phyloP scores from a whole-genome alignment of 352 stramenopile species.

The Peronosclerospora sorghi region DNA sequence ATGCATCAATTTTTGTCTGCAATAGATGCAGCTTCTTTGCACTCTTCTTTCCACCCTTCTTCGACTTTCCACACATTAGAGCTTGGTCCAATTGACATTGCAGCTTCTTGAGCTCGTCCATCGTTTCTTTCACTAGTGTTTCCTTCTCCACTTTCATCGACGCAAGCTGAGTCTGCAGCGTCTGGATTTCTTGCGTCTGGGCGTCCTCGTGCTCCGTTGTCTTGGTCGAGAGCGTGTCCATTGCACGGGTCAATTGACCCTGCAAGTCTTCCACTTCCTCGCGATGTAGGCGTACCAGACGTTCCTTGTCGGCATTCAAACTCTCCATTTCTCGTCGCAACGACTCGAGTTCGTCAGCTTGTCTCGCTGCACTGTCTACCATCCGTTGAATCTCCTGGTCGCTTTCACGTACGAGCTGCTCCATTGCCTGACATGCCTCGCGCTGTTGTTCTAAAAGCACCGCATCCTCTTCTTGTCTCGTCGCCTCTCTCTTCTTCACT shows the following conservation, averaged over 20 bases:
- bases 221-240: slow-evolving; percentile 7
- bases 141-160: slow-evolving; percentile 4
- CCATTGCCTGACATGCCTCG: slow-evolving; percentile 33
- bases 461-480: slow-evolving; percentile 29
- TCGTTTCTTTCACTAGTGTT: slow-evolving; percentile 1
- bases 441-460: slow-evolving; percentile 28
- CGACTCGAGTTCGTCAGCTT: slow-evolving; percentile 23
- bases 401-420: slow-evolving; percentile 26
- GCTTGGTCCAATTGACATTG: slow-evolving; percentile 14
- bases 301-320: slow-evolving; percentile 14
- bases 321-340: slow-evolving; percentile 17
- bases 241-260: slow-evolving; percentile 16
- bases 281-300: slow-evolving; percentile 7
- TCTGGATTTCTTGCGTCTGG: slow-evolving; percentile 8
- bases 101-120: slow-evolving; percentile 11
- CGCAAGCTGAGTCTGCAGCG: slow-evolving; percentile 8
- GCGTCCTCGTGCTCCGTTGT: background rate
- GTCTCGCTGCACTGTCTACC: slow-evolving; percentile 15
- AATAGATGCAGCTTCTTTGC: slow-evolving; percentile 18
- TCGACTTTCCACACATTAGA: background rate
- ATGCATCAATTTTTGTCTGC: slow-evolving; percentile 8
- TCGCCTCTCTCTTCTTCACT: slow-evolving; percentile 14
- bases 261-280: slow-evolving; percentile 19
- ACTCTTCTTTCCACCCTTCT: slow-evolving; percentile 7
- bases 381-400: slow-evolving; percentile 36